Evolutionary conservation across 2,329 filamentous ascomycete species (phyloP).

Genomic region (Chaetomiaceae sp.): DNA sequence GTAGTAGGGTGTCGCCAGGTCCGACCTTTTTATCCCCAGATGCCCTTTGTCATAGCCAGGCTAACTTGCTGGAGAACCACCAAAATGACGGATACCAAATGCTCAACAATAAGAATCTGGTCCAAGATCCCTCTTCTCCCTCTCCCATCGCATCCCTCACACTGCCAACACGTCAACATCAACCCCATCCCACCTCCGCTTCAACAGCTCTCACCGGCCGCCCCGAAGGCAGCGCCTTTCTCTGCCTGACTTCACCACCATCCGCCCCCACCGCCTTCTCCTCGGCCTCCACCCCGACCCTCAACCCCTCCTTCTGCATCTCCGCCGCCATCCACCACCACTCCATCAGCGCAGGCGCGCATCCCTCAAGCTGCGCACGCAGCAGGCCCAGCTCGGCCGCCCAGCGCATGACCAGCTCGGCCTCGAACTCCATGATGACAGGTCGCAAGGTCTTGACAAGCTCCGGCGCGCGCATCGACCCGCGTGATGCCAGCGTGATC

Average conservation of each 20-base stretch:
- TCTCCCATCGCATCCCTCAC: too few species aligned
- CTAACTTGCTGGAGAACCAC: neutral
- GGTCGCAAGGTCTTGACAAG: conserved; percentile 52
- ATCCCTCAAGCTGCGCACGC: conserved; percentile 31
- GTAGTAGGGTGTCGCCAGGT: conserved; percentile 3
- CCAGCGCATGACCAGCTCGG: conserved; percentile 54
- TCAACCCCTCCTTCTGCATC: conserved; percentile 25
- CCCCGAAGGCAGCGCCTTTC: conserved; percentile 10
- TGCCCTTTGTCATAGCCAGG: neutral
- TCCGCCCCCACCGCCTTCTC: neutral
- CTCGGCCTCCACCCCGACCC: neutral
- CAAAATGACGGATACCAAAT: neutral
- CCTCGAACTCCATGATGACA: conserved; percentile 57
- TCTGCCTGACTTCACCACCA: neutral
- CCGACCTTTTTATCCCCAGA: neutral
- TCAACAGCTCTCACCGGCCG: neutral
- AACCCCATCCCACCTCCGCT: too few species aligned
- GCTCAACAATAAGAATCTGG: neutral
- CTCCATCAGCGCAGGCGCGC: conserved; percentile 40
- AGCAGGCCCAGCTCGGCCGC: conserved; percentile 48
- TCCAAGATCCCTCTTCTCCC: neutral
- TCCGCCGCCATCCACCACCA: conserved; percentile 63
- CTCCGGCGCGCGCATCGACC: conserved; percentile 47
- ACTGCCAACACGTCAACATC: too few species aligned
- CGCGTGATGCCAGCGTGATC: conserved; percentile 56